These are phyloP conservation scores for Kwoniella pini DNA, from an alignment of 768 basidiomycete genomes.

Conservation along the genomic window DNA sequence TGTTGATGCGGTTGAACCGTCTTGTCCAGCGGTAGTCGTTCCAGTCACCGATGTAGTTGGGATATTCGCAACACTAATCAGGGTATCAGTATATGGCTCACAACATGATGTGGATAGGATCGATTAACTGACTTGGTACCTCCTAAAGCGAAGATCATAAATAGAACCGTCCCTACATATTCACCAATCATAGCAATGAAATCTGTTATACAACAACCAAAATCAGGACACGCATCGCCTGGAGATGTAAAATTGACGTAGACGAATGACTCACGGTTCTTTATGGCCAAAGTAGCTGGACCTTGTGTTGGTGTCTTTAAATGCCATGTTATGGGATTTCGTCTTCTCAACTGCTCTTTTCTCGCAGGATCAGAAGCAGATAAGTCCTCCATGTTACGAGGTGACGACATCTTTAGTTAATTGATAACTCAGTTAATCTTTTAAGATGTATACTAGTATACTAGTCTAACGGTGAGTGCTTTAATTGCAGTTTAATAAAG, in stretches of 20 bases:
- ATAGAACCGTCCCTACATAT: constrained; percentile 52
- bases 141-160: constrained; percentile 54
- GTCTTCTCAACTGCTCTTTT: constrained; percentile 19
- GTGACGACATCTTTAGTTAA: constrained; percentile 5
- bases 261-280: constrained; percentile 47
- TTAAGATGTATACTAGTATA: too few species aligned
- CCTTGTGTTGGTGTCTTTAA: constrained; percentile 31
- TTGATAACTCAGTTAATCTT: not conserved
- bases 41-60: constrained; percentile 50
- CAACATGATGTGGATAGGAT: not conserved
- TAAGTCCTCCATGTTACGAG: not conserved
- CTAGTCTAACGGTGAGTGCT: too few species aligned
- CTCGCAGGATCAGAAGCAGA: not conserved
- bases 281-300: constrained; percentile 41
- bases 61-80: constrained; percentile 45
- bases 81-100: not conserved
- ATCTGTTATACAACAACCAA: constrained; percentile 35
- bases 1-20: constrained; percentile 38
- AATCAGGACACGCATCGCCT: too few species aligned
- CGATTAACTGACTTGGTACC: constrained; percentile 47
- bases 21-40: constrained; percentile 42
- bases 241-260: not conserved
- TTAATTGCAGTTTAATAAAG: too few species aligned
- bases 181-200: constrained; percentile 54
- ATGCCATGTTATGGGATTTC: constrained; percentile 40